phyloP scores from a whole-genome alignment of 208 protist genomes.

The Plasmodiophora brassicae region DNA sequence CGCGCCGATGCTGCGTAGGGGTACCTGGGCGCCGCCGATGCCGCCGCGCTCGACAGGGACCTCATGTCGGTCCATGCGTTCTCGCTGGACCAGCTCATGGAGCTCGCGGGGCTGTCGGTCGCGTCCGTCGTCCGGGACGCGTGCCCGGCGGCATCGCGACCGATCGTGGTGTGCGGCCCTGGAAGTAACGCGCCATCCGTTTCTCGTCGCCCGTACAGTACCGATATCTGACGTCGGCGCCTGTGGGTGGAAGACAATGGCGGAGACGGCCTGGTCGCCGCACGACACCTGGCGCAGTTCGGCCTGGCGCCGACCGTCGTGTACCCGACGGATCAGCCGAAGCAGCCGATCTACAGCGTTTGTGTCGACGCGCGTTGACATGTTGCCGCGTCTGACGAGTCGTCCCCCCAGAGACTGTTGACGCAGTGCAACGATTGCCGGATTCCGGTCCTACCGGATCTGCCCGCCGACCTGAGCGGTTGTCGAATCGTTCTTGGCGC shows the following conservation, averaged over 20 bases:
- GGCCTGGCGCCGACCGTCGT: background rate
- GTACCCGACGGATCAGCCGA: constrained; percentile 9
- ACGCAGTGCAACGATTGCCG: background rate
- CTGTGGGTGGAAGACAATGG: background rate
- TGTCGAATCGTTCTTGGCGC: no score
- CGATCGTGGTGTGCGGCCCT: constrained; percentile 1
- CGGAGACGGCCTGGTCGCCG: background rate
- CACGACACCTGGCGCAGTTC: background rate
- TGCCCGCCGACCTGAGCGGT: background rate
- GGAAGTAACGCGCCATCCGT: background rate
- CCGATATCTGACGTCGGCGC: no score
- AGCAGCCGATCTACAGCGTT: background rate
- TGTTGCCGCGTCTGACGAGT: background rate
- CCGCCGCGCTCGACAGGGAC: background rate
- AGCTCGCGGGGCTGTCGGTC: constrained; percentile 8
- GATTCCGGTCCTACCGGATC: background rate
- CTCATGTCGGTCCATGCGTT: constrained; percentile 16
- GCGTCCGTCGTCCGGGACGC: background rate
- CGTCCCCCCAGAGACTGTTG: background rate
- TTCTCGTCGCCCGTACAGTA: no score
- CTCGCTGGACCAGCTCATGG: constrained; percentile 28
- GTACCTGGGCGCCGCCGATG: background rate
- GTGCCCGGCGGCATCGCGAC: background rate
- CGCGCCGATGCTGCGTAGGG: no score
- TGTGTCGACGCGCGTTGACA: background rate